Percentiles rank a stretch among this genome's conserved stretches.
Evolutionary conservation across 2,329 filamentous ascomycete species (phyloP).

Genomic region (Penicillium digitatum): DNA sequence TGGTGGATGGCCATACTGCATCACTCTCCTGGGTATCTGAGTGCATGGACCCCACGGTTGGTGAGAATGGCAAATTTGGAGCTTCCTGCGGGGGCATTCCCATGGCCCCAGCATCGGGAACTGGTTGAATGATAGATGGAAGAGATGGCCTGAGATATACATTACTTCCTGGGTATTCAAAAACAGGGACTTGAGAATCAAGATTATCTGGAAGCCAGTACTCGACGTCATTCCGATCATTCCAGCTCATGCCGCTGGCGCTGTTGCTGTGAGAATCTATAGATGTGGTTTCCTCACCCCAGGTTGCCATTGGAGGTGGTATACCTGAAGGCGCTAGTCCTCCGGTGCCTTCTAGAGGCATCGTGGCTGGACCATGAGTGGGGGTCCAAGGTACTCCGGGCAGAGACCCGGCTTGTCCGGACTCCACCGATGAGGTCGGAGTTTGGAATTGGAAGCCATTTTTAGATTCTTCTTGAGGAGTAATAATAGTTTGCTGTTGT

Average conservation of each 20-base stretch:
- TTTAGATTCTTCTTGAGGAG: slow-evolving; percentile 16
- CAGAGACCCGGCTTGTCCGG: slow-evolving; percentile 17
- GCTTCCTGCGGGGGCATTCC: slow-evolving; percentile 19
- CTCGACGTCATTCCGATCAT: slow-evolving; percentile 30
- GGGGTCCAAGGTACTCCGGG: slow-evolving; percentile 23
- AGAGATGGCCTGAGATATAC: slow-evolving; percentile 35
- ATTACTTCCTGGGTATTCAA: slow-evolving; percentile 35
- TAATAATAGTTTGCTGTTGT: slow-evolving; percentile 31
- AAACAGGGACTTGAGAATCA: slow-evolving; percentile 31
- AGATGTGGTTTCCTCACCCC: slow-evolving; percentile 22
- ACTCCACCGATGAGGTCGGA: slow-evolving; percentile 18
- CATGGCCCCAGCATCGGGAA: slow-evolving; percentile 19
- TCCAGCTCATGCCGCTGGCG: slow-evolving; percentile 24
- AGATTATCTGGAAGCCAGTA: slow-evolving; percentile 38
- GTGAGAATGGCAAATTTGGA: slow-evolving; percentile 20
- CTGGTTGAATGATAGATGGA: slow-evolving; percentile 33
- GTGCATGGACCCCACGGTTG: slow-evolving; percentile 17
- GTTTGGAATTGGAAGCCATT: slow-evolving; percentile 25
- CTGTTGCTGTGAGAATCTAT: slow-evolving; percentile 22
- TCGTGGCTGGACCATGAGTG: slow-evolving; percentile 17
- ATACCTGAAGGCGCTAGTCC: slow-evolving; percentile 18
- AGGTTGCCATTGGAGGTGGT: slow-evolving; percentile 20
- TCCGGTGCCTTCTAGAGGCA: slow-evolving; percentile 21
- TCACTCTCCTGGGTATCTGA: slow-evolving; percentile 21
- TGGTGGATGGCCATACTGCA: slow-evolving; percentile 38